phyloP scores from a whole-genome alignment of 169 alveolate species.

The Plasmodium relictum region DNA sequence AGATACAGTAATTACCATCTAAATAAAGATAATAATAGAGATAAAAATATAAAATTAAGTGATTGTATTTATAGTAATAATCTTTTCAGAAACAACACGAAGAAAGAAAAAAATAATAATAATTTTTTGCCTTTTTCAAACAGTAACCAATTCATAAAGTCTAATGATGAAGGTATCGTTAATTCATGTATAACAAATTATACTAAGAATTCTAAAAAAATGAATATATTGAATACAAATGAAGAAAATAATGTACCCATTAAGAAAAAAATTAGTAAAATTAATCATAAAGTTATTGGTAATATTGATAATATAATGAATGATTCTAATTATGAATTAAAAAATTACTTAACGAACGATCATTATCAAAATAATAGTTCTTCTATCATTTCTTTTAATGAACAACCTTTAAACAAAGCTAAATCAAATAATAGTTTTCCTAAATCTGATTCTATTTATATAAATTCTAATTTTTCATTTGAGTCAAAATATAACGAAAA shows the following conservation, averaged over 20 bases:
- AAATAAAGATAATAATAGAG: not conserved
- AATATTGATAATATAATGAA: too few relatives aligned
- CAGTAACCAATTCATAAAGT: not conserved
- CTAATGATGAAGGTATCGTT: not conserved
- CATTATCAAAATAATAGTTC: not conserved
- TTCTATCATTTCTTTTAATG: constrained; percentile 26
- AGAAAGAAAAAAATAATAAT: not conserved
- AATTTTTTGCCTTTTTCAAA: not conserved
- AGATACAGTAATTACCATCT: not conserved
- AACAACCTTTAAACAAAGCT: constrained; percentile 1
- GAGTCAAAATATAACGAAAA: constrained; percentile 46
- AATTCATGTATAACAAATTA: not conserved
- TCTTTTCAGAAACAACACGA: not conserved
- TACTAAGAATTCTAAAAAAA: not conserved
- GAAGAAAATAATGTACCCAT: not conserved
- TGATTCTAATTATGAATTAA: constrained; percentile 31
- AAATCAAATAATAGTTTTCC: constrained; percentile 1
- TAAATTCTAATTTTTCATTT: constrained; percentile 36
- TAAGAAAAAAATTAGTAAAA: not conserved
- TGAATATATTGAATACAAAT: not conserved
- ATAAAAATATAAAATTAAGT: constrained; percentile 3
- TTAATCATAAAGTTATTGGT: not conserved
- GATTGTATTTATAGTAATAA: constrained; percentile 9
- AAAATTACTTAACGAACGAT: constrained; percentile 5
- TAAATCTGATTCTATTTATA: constrained; percentile 11